A percentile compares a stretch with the other conserved stretches of the same genome.
Conservation (phyloP, 139 green algal genomes). For the Spirogloea muscicola region DNA sequence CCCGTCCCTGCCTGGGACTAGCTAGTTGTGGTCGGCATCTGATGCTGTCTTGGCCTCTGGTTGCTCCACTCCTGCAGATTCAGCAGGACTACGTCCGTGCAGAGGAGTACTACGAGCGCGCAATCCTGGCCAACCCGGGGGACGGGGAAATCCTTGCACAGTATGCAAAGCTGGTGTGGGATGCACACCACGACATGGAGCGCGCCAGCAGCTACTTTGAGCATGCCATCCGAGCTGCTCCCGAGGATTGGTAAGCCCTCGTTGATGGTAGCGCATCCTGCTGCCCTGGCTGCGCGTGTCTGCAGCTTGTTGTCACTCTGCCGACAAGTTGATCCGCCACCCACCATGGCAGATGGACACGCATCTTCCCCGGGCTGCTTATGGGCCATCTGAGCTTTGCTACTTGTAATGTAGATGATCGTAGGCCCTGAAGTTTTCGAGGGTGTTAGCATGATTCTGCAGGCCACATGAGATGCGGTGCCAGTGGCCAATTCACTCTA, state of each 20-base stretch:
- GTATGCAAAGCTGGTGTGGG: constrained; percentile 34
- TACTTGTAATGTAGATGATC: background rate
- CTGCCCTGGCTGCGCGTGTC: no score
- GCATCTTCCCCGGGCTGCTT: no score
- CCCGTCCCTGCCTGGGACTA: no score
- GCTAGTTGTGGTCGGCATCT: no score
- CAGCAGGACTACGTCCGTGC: constrained; percentile 8
- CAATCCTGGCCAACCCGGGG: constrained; percentile 12
- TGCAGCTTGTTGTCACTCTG: no score
- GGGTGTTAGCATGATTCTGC: constrained; percentile 1
- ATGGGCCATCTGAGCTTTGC: no score
- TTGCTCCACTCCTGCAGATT: background rate
- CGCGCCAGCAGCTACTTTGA: constrained; percentile 20
- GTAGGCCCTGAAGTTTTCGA: background rate
- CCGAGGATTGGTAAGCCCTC: constrained; percentile 22
- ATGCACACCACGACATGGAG: constrained; percentile 15
- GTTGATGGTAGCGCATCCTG: no score
- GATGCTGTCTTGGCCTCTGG: no score
- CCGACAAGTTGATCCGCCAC: no score
- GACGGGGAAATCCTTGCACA: constrained; percentile 27
- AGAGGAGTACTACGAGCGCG: constrained; percentile 29
- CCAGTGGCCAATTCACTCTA: background rate
- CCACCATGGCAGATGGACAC: no score
- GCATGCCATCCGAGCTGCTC: constrained; percentile 20
- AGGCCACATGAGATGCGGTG: background rate